These are phyloP conservation scores for Colletotrichum sp. DNA, from an alignment of 2,329 filamentous ascomycete species.

Conservation along the genomic window DNA sequence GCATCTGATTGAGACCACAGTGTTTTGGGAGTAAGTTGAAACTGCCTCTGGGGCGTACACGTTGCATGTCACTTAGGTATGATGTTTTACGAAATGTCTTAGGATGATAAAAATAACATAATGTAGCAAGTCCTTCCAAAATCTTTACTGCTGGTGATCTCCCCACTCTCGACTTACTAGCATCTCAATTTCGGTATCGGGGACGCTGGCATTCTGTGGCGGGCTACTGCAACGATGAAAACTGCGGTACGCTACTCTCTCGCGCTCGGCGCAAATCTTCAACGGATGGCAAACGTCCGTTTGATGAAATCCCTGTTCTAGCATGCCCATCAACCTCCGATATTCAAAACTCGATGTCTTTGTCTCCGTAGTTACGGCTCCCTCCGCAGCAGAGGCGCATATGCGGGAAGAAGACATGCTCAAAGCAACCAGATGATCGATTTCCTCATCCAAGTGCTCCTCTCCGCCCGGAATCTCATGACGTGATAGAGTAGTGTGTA, in stretches of 20 bases:
- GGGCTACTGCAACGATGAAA: not conserved
- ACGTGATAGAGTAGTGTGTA: not conserved
- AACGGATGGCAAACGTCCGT: not conserved
- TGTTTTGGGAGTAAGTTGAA: no score
- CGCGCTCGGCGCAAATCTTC: not conserved
- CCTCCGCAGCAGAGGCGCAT: not conserved
- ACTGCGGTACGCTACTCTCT: not conserved
- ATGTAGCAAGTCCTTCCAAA: accelerated
- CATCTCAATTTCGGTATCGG: not conserved
- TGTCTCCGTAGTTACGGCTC: accelerated
- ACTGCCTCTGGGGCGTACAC: no score
- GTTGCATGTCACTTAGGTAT: no score
- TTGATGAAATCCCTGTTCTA: not conserved
- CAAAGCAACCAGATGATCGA: not conserved
- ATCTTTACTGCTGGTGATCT: no score
- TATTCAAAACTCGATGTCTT: not conserved
- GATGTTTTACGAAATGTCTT: no score
- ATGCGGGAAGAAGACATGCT: not conserved
- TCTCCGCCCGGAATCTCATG: not conserved
- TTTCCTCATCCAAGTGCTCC: not conserved
- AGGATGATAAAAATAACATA: no score
- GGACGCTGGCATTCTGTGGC: no score
- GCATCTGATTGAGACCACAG: no score
- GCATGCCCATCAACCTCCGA: not conserved
- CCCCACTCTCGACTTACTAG: not conserved